Base-by-base conservation (phyloP, 164 flowering plant genomes). In the Tetrastigma voinierianum region DNA sequence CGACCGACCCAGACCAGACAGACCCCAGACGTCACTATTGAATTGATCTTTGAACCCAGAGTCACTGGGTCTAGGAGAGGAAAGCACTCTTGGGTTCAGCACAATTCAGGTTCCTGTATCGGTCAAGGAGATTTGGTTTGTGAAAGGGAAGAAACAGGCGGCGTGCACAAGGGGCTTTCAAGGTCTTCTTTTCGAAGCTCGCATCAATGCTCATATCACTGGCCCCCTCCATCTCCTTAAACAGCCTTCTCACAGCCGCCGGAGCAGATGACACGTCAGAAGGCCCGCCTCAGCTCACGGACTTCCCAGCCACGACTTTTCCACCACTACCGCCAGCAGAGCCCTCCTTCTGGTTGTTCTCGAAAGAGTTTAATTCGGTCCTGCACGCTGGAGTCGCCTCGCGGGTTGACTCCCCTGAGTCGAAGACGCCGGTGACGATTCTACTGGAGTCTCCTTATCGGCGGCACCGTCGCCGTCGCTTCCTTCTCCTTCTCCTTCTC, bases 181-280 rank as follows among this genome's bases (percentile, higher is more conserved):
- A 44, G 60, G 63, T 86, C 93, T 79, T 87, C 78, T 67, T 94
- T 32, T 90, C 98, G 60, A 65, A 77, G 73, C 87, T 82, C 75
- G 81, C 70, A 64, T 89, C 94, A 73, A 89, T 67, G 73, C 93
- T 89, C 91, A 87, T 89, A 65, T 91, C 97, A 76, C 97, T 87
- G 17, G 78, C 86, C 18, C 96, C 97, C 99, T 92, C 99, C 99
- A 95, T 83, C 99, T 85, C 76, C 93, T 80, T 80, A 89, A 6
- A 88, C 96, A 16, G 89, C 86, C 83, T 78, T 84, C 71, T 87
- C 97, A 10, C 68, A 10, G 69, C 66, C 7, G 65, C 62, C 19
- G 83, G 67, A 19, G 74, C 59, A 12, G 87, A 77, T 4, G 88
- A 82, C 11, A 87, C 86, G 65, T 91, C 97, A 4, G 97, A 89